Evolutionary conservation across 169 alveolate genomes (phyloP), one percentile per base, ranked within the genome.

Genomic region (Cryptosporidium canis): DNA sequence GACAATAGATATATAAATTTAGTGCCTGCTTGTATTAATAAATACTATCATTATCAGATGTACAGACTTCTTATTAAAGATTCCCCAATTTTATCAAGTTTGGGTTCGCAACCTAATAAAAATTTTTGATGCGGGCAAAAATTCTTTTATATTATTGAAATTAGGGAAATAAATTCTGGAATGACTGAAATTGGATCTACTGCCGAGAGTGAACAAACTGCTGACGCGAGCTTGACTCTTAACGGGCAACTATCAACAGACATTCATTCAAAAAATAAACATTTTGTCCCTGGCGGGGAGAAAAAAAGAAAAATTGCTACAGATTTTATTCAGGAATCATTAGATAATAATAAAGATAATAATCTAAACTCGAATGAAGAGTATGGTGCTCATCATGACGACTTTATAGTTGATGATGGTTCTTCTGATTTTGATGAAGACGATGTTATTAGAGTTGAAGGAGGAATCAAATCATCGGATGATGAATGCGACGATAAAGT

Each of bases 351-450:
- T 44, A 51, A 18, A 51, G 24, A n/a, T 2, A 51, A 51, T 16
- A 2, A 51, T 14, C 8, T 18, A 5, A 5, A 1, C 24, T 2
- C 9, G 6, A 3, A 27, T 51, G 9, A 51, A 7, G 24, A 51
- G 27, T 12, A 51, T 18, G 11, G 24, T 2, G 5, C 18, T 8
- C 63, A n/a, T 6, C 16, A 14, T 21, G 72, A 77, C 5, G 77
- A 61, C 12, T 77, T 77, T 63, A 27, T 77, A 43, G 77, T 77
- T 56, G 71, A 77, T 8, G 87, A 77, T 37, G 87, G 33, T 21
- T 41, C 77, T 48, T 77, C 87, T n/a, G 83, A 66, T 37, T 66
- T 43, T 41, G 87, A 77, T 29, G 87, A 77, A 37, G 87, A 77
- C 41, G 87, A 77, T 27, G 41, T 77, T 58, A 77, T 77, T 35